Percentiles rank a stretch among this genome's conserved stretches.
These are phyloP conservation scores for Exophiala sp. DNA, from an alignment of 2,329 filamentous ascomycete genomes.

Conservation along the genomic window DNA sequence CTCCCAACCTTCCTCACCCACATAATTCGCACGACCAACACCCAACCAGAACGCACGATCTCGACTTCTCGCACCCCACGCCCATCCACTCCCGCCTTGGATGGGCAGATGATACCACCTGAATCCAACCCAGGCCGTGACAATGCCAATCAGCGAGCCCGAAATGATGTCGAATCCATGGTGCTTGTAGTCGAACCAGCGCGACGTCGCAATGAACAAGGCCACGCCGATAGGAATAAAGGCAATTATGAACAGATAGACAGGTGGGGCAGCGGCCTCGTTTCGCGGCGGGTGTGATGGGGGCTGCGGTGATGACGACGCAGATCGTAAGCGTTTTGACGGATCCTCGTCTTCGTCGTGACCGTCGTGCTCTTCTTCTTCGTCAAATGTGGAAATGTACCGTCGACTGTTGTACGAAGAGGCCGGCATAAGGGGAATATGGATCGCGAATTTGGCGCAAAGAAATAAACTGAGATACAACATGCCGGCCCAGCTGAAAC, in stretches of 20 bases:
- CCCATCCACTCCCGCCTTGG: constrained; percentile 75
- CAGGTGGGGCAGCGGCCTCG: constrained; percentile 75
- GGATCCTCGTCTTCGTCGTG: background rate
- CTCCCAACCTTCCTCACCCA: constrained; percentile 47
- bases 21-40: constrained; percentile 44
- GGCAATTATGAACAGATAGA: constrained; percentile 67
- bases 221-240: constrained; percentile 70
- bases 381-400: constrained; percentile 18
- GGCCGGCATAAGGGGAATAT: constrained; percentile 41
- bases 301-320: constrained; percentile 11
- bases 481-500: constrained; percentile 72
- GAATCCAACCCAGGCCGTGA: constrained; percentile 71
- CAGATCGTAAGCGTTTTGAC: background rate
- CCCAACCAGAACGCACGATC: constrained; percentile 76
- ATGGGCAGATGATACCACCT: constrained; percentile 83
- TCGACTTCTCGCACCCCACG: constrained; percentile 74
- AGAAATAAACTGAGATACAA: constrained; percentile 85
- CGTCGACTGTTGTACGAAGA: constrained; percentile 7
- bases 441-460: constrained; percentile 55
- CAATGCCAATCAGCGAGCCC: constrained; percentile 73
- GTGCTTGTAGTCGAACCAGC: constrained; percentile 85
- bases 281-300: constrained; percentile 54
- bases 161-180: constrained; percentile 90
- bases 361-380: constrained; percentile 8
- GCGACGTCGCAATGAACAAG: constrained; percentile 77